These are phyloP conservation scores for Syncephalastrum contaminatum DNA, from an alignment of 371 early-diverging fungal genomes.

Conservation along the genomic window DNA sequence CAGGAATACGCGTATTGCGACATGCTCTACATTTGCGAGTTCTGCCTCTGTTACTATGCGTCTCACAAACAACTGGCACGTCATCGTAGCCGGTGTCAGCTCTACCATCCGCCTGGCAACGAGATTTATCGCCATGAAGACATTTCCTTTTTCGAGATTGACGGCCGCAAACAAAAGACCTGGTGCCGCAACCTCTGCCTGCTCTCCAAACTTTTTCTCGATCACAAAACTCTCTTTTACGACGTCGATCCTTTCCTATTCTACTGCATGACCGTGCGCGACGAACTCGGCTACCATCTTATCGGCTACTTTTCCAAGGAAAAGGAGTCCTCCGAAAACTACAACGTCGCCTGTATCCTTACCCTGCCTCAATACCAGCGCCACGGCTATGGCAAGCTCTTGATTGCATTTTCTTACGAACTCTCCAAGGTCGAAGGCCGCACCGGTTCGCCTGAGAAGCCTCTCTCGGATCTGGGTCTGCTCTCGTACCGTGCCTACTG, in stretches of 20 bases:
- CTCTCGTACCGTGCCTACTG: constrained; percentile 96
- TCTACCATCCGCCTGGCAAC: constrained; percentile 95
- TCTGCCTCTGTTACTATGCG: constrained; percentile 84
- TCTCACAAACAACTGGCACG: constrained; percentile 63
- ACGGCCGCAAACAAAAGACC: constrained; percentile 86
- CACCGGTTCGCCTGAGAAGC: constrained; percentile 98
- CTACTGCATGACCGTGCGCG: constrained; percentile 86
- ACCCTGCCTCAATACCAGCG: constrained; percentile 99
- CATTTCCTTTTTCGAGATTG: constrained; percentile 88
- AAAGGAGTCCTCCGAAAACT: constrained; percentile 92
- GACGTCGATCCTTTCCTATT: constrained; percentile 99
- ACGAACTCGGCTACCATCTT: constrained; percentile 83
- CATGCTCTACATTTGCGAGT: constrained; percentile 91
- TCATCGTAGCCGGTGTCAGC: constrained; percentile 78
- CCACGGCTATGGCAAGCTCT: constrained; percentile 95
- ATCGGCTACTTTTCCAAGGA: constrained; percentile 99
- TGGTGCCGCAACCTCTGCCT: constrained; percentile 98
- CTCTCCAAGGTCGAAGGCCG: constrained; percentile 95
- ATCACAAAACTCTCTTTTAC: constrained; percentile 99
- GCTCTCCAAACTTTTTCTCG: constrained; percentile 95
- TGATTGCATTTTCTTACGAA: constrained; percentile 98
- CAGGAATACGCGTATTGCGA: constrained; percentile 73
- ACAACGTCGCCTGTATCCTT: constrained; percentile 99
- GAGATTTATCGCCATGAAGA: constrained; percentile 92
- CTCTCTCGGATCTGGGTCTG: constrained; percentile 98